Evolutionary conservation across 768 basidiomycete genomes (phyloP), one percentile per base, ranked within the genome.

Genomic region (Austroboletus eburneus): DNA sequence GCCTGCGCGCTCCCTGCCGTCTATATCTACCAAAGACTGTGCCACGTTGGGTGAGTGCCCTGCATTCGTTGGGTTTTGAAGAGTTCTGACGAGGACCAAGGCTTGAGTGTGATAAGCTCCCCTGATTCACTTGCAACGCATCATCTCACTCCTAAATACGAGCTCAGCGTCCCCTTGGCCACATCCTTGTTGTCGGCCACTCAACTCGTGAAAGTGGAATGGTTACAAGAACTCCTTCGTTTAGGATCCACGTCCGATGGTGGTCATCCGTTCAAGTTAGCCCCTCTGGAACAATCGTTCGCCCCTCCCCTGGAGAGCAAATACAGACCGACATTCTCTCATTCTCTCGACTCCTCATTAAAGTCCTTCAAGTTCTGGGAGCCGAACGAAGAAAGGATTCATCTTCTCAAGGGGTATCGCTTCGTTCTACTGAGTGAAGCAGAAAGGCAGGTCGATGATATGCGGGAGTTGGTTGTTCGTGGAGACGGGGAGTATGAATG

Each of bases 401-500:
- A 72, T 39, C 68, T 90, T 56, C 71, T 89, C 25, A 60, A 64
- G 5, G 61, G 63, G 0, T 76, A 71, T 49, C 71, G 81, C 8
- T 87, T 88, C 56, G 57, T 88, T 7, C 79, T 81, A 43, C 66
- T 82, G 5, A 75, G 76, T 2, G 83, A 85, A 53, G 77, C 73
- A 39, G 70, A 70, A 0, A 69, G 75, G n/a, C 72, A 78, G 30
- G 57, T 72, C 0, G 74, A 76, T 17, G 62, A 78, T 20, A 63
- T 80, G 20, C 71, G 73, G 45, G 80, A 80, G 14, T 59, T 86
- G 35, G 69, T 87, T 41, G 67, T 68, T 40, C 66, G 77, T 27
- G 85, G 79, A 0, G 77, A 74, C 14, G 87, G 78, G 0, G 70
- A 75, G n/a, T 74, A 80, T 39, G 85, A 88, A 54, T 73, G 68